Conservation (phyloP, 345 rosid species). For the Psidium guajava region DNA sequence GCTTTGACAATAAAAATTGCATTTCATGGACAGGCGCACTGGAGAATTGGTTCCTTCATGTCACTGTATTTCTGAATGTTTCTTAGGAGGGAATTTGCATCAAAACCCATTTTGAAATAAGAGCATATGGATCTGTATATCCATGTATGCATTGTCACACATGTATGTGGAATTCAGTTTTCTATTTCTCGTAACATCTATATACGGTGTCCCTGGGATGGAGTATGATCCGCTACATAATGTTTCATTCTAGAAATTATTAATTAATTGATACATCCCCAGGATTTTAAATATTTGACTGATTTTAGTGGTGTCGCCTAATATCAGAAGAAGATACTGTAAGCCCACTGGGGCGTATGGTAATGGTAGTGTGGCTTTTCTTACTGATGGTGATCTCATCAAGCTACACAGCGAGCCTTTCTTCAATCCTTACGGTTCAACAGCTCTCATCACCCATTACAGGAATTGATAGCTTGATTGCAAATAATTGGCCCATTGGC, state of each 20-base stretch:
- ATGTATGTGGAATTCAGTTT: not conserved
- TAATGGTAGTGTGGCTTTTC: constrained; percentile 91
- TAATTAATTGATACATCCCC: not conserved
- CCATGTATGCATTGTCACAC: not conserved
- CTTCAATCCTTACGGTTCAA: constrained; percentile 80
- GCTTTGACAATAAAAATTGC: not conserved
- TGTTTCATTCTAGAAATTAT: not conserved
- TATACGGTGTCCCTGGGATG: not conserved
- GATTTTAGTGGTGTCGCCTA: not conserved
- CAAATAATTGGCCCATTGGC: constrained; percentile 57
- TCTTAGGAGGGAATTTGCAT: not conserved
- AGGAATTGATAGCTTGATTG: constrained; percentile 71
- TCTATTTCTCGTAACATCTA: not conserved
- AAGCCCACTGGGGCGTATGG: constrained; percentile 58
- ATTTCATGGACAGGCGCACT: not conserved
- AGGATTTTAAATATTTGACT: not conserved
- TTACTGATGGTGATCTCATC: constrained; percentile 74
- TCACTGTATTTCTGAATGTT: not conserved
- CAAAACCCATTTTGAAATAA: not conserved
- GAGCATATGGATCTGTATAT: not conserved
- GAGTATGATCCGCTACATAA: not conserved
- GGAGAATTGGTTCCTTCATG: not conserved
- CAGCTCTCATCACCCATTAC: constrained; percentile 72
- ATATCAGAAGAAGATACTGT: constrained; percentile 52
- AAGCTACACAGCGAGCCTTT: constrained; percentile 87